Conservation (phyloP, 163 green algal species). For the Chlamydomonas reinhardtii region DNA sequence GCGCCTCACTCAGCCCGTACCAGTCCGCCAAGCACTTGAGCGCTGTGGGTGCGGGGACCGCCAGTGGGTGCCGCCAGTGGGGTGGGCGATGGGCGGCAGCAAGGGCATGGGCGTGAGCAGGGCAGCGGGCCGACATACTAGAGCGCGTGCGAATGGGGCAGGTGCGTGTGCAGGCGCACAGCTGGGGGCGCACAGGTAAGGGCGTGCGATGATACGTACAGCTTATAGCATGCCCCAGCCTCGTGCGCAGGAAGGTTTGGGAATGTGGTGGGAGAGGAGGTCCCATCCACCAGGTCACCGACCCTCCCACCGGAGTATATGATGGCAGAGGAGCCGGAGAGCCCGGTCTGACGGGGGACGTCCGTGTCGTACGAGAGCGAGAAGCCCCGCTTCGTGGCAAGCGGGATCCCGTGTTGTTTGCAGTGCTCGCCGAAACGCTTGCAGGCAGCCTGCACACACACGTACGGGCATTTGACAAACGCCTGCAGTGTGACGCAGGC, state of each 20-base stretch:
- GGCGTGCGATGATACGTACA: too few relatives aligned
- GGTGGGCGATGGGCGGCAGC: background rate
- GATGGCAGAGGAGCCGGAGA: slow-evolving; percentile 93
- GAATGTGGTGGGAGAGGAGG: too few relatives aligned
- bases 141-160: too few relatives aligned
- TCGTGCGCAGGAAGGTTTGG: too few relatives aligned
- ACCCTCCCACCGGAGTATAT: slow-evolving; percentile 31
- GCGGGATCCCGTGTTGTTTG: slow-evolving; percentile 45
- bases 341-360: slow-evolving; percentile 86
- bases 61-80: too few relatives aligned
- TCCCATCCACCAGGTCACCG: too few relatives aligned
- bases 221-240: too few relatives aligned
- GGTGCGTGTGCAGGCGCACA: too few relatives aligned
- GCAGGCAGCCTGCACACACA: slow-evolving; percentile 73
- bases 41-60: slow-evolving; percentile 23
- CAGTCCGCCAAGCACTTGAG: slow-evolving; percentile 87
- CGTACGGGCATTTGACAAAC: too few relatives aligned
- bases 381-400: slow-evolving; percentile 73
- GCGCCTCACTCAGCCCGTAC: slow-evolving; percentile 60
- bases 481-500: too few relatives aligned
- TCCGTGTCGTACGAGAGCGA: slow-evolving; percentile 88
- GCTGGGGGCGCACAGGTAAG: too few relatives aligned
- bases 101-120: background rate
- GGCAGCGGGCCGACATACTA: too few relatives aligned
- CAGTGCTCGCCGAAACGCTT: slow-evolving; percentile 82